phyloP scores from a whole-genome alignment of 805 yeast species.

The Wickerhamiella allomyrinae region DNA sequence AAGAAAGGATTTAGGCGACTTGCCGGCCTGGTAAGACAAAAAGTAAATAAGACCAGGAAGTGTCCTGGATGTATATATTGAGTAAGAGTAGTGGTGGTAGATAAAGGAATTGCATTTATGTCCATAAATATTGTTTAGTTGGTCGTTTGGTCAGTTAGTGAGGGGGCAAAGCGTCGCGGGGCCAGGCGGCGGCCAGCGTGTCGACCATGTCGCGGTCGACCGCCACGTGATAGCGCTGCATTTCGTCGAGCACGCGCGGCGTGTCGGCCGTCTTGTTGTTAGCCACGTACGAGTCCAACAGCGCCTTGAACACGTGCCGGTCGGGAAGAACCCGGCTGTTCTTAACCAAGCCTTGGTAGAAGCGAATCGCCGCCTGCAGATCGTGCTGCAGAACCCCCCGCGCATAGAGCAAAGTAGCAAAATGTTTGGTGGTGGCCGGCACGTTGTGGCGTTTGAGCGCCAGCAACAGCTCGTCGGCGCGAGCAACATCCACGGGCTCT shows the following conservation, averaged over 20 bases:
- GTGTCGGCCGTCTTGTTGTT: slow-evolving; percentile 23
- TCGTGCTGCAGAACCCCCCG: slow-evolving; percentile 26
- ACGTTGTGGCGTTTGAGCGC: slow-evolving; percentile 21
- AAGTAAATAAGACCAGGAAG: no score
- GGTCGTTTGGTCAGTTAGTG: no score
- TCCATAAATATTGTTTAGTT: no score
- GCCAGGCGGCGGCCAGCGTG: background rate
- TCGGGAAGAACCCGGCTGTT: slow-evolving; percentile 26
- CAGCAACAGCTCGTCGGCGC: slow-evolving; percentile 25
- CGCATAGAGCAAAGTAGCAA: slow-evolving; percentile 26
- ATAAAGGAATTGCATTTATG: no score
- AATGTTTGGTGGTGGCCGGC: slow-evolving; percentile 23
- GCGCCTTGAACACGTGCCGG: slow-evolving; percentile 26
- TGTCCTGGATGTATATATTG: no score
- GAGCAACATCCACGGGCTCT: slow-evolving; percentile 20
- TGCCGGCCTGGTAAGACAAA: no score
- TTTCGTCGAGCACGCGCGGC: slow-evolving; percentile 21
- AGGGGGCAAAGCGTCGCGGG: no score
- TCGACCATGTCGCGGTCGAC: slow-evolving; percentile 22
- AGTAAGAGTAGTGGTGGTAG: no score
- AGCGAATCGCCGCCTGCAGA: slow-evolving; percentile 23
- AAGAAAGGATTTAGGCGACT: no score
- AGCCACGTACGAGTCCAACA: slow-evolving; percentile 27
- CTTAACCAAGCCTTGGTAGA: slow-evolving; percentile 22
- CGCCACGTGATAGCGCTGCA: slow-evolving; percentile 22